A percentile compares a stretch with the other conserved stretches of the same genome.
These are phyloP conservation scores for Kluyveromyces lactis DNA, from an alignment of 805 yeast genomes.

Conservation along the genomic window DNA sequence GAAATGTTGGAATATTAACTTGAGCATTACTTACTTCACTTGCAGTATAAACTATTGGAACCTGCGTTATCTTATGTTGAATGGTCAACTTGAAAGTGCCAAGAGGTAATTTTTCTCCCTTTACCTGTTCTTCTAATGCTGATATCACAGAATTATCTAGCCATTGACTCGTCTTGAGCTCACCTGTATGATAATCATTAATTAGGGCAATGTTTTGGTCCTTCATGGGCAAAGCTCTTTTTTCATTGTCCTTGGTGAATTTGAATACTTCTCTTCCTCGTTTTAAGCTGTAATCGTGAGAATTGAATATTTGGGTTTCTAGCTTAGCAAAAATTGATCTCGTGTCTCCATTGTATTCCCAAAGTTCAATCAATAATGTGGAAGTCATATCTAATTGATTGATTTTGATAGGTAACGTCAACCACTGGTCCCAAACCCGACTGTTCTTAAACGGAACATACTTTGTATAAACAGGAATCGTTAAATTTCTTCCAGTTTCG, in stretches of 20 bases:
- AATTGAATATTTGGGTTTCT: slow-evolving; percentile 50
- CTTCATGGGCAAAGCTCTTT: slow-evolving; percentile 22
- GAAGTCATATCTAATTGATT: slow-evolving; percentile 63
- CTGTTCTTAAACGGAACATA: slow-evolving; percentile 38
- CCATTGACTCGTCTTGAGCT: slow-evolving; percentile 57
- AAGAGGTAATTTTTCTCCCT: slow-evolving; percentile 14
- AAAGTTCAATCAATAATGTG: slow-evolving; percentile 50
- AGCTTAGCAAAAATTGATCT: slow-evolving; percentile 52
- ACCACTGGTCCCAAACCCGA: slow-evolving; percentile 64
- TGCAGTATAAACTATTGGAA: slow-evolving; percentile 66
- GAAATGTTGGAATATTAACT: slow-evolving; percentile 30
- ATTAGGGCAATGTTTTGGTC: slow-evolving; percentile 40
- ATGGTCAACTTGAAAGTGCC: slow-evolving; percentile 35
- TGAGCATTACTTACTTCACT: slow-evolving; percentile 32
- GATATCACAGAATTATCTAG: slow-evolving; percentile 59
- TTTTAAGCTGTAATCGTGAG: slow-evolving; percentile 47
- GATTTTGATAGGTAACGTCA: slow-evolving; percentile 62
- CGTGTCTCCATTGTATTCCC: slow-evolving; percentile 57
- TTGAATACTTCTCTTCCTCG: slow-evolving; percentile 61
- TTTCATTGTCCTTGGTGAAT: slow-evolving; percentile 29
- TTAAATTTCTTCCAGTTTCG: slow-evolving; percentile 38
- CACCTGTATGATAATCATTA: slow-evolving; percentile 62
- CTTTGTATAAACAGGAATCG: slow-evolving; percentile 42
- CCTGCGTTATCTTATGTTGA: slow-evolving; percentile 57
- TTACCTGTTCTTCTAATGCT: slow-evolving; percentile 30